Base-by-base conservation (phyloP, 2,329 filamentous ascomycete genomes). In the Colletotrichum aenigma region DNA sequence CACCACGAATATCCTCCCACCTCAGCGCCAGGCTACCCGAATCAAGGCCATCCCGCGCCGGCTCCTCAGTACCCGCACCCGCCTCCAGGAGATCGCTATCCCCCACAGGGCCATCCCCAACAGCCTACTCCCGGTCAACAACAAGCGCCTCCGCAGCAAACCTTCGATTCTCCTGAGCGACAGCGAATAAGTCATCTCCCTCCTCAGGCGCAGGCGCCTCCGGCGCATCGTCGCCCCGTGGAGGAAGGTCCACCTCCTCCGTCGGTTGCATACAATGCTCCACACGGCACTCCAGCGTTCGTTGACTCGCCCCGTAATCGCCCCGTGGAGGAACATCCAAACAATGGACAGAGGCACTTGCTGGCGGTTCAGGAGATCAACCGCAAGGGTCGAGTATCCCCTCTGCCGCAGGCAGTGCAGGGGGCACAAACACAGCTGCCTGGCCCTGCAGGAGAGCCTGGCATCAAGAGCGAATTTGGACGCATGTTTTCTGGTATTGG, bases 401-500 rank as follows among this genome's bases (percentile, higher is more conserved):
- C 96, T 3, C 87, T 98, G 18, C 96, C 96, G 1, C 96, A 98
- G 84, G 96, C 96, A 26, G 96, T 98, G 1, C 96, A 98, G 82
- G 96, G 96, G 26, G 96, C 95, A 2, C 96, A 98, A 83, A 92
- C 93, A 18, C 94, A 96, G 79, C 91, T 94, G 52, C 90, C 94
- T 69, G 95, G 94, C 5, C 95, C 95, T 7, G 92, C 93, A 16
- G 94, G 93, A 18, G 96, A 98, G 83, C 94, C 95, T 13, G 94
- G 94, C 58, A 98, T 98, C 81, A 98, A 98, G 88, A 97, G 93
- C 82, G 96, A 98, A 83, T 96, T 98, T 82, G 96, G 96, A 32
- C 93, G 95, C 77, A 98, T 98, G 89, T 98, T 98, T 85, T 95
- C 95, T 21, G 96, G 96, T n/a, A 95, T 98, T 78, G 96, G 88